Base-by-base conservation (phyloP, 2,329 filamentous ascomycete species). In the Aspergillus ustus region DNA sequence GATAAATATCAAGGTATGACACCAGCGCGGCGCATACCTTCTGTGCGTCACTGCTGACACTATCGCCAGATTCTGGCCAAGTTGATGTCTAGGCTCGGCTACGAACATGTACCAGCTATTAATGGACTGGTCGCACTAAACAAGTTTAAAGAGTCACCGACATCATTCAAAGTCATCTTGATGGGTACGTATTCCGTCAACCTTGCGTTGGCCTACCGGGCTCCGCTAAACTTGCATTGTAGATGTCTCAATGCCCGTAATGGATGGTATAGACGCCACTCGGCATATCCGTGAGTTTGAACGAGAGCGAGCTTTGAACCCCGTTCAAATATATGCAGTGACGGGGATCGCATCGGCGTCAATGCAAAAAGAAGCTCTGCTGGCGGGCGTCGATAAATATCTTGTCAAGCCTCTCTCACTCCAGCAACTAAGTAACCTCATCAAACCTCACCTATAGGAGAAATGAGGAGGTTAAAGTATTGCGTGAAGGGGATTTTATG, bases 161-260 rank as follows among this genome's bases (percentile, higher is more conserved):
- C 69, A 43, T 66, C 66, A 28, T 76, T 71, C 43, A 71, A 78
- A 50, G 72, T 77, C 46, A 62, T 73, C n/a, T 48, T 73, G 1
- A 73, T 73, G 71, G 71, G 71, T 72, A 19, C 56, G 69, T 62
- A 17, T 31, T 7, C 46, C 4, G 11, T 8, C 11, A 7, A 20
- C 44, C 7, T 40, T 13, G 15, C 2, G 15, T 8, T 20, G 7
- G 3, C 0, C 17, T 6, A 4, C 6, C 2, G 13, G 25, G 25
- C 25, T 25, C 3, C 25, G 11, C 13, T 20, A 15, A 25, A 20
- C 51, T 44, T 9, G 9, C 2, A n/a, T 61, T 50, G 66, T 69
- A 78, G 77, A 80, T 52, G 72, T 80, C 20, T 75, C 72, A 13
- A 80, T 80, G 77, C 78, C 78, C 0, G 69, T 78, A 4, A 74